Evolutionary conservation across 208 protist genomes (phyloP).

Genomic region (Porcisia hertigi): DNA sequence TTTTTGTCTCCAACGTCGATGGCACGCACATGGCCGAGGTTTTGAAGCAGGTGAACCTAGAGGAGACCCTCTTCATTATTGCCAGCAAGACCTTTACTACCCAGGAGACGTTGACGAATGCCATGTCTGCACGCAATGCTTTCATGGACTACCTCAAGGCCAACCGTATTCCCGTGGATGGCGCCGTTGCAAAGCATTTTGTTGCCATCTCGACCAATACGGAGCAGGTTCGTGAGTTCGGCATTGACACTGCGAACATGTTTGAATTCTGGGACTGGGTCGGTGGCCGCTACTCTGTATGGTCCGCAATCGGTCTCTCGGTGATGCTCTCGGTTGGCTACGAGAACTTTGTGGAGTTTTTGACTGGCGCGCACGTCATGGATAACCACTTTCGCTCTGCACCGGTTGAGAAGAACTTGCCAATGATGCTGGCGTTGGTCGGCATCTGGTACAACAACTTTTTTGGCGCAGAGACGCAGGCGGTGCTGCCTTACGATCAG

Average conservation of each 20-base stretch:
- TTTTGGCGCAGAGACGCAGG: slow-evolving; percentile 92
- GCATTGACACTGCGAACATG: slow-evolving; percentile 97
- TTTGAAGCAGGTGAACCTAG: slow-evolving; percentile 78
- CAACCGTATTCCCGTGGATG: slow-evolving; percentile 39
- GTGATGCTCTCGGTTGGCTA: slow-evolving; percentile 96
- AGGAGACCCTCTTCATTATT: slow-evolving; percentile 96
- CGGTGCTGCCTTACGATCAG: slow-evolving; percentile 98
- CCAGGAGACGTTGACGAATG: slow-evolving; percentile 97
- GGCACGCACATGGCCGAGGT: slow-evolving; percentile 96
- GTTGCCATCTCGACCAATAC: slow-evolving; percentile 97
- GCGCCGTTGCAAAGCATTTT: slow-evolving; percentile 96
- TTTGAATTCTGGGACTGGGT: slow-evolving; percentile 99
- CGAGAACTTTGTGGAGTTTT: slow-evolving; percentile 94
- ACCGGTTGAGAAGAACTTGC: slow-evolving; percentile 86
- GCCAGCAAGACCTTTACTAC: slow-evolving; percentile 98
- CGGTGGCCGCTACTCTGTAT: slow-evolving; percentile 97
- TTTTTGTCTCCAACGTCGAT: slow-evolving; percentile 98
- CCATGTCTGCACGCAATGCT: slow-evolving; percentile 86
- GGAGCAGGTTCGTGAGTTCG: slow-evolving; percentile 90
- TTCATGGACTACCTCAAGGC: slow-evolving; percentile 73
- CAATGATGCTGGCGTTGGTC: slow-evolving; percentile 93
- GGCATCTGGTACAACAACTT: slow-evolving; percentile 98
- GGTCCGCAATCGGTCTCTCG: slow-evolving; percentile 96
- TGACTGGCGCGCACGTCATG: slow-evolving; percentile 88
- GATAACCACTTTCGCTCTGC: slow-evolving; percentile 82